Evolutionary conservation across 495 filamentous ascomycete genomes (phyloP), one percentile per base, ranked within the genome.

Genomic region (Xylaria curta): DNA sequence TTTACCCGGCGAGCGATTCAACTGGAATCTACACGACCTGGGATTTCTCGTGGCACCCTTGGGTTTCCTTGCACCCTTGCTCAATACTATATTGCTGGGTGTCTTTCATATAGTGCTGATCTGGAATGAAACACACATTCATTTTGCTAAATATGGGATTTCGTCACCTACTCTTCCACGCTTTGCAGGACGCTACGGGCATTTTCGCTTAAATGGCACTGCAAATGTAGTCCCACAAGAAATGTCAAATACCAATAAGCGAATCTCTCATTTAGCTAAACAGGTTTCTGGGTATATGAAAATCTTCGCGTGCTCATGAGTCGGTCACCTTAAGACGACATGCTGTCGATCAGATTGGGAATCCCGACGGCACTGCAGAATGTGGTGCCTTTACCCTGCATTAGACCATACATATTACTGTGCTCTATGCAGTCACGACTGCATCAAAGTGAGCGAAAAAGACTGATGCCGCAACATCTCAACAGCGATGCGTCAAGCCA

Each of bases 1-100:
- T 62, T 70, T 70, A 70, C 28, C 68, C 68, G 68, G 56, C 31
- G 21, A 42, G n/a, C 12, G 31, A 62, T 70, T 70, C 38, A 62
- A 62, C 68, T 58, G 44, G 56, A 38, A 70, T 26, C 54, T 61
- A 40, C 28, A 69, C 40, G 24, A 58, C 40, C 49, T 49, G 10
- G 26, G 28, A 49, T 15, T 1, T 19, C 54, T 53, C 28, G 54
- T 51, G 38, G 44, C 17, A 53, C 51, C 17, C 5, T 21, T n/a
- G 17, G 19, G 28, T n/a, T 38, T 59, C 7, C 19, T 67, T 9
- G 49, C 54, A 40, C 28, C 31, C 12, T 24, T 46, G 24, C 28
- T 36, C 28, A 38, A 31, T 24, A 4, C 12, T 49, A 54, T 67
- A 31, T 42, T 42, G 24, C 10, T 54, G 47, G 33, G 28, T 3